Evolutionary conservation across 257 asterid species (phyloP).

Genomic region (Hygrophila difformis): DNA sequence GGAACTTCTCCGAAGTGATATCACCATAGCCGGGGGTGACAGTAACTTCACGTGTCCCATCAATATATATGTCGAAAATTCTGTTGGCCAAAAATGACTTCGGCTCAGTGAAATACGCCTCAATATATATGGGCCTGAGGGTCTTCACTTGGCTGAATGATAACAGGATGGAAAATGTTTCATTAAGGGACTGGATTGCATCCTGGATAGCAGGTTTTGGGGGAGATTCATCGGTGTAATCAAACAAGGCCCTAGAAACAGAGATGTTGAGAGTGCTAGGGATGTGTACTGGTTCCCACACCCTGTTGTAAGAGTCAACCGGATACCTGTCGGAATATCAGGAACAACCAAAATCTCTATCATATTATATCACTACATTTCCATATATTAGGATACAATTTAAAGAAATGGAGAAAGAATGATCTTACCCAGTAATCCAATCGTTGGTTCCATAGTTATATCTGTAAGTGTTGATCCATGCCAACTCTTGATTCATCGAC

Average conservation of each 20-base stretch:
- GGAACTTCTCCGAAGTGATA: not conserved
- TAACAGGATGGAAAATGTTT: not conserved
- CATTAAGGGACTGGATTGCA: conserved; percentile 12
- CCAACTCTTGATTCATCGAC: conserved; percentile 7
- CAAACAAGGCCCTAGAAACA: not conserved
- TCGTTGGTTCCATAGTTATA: conserved; percentile 10
- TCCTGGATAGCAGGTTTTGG: conserved; percentile 6
- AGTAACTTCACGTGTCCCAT: not conserved
- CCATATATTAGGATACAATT: no score
- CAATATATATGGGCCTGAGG: not conserved
- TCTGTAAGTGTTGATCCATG: conserved; percentile 16
- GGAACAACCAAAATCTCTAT: no score
- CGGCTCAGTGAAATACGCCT: conserved; percentile 17
- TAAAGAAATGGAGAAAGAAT: no score
- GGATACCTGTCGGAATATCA: no score
- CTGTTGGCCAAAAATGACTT: not conserved
- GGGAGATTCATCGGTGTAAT: not conserved
- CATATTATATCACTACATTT: no score
- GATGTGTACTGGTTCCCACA: conserved; percentile 7
- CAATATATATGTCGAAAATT: conserved; percentile 8
- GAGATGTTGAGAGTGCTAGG: not conserved
- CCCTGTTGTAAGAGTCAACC: conserved; percentile 10
- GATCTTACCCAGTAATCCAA: conserved; percentile 13
- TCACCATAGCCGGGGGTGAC: not conserved
- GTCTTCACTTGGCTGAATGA: not conserved